phyloP scores from a whole-genome alignment of 768 basidiomycete genomes.

The Hygrocybe coccinea region DNA sequence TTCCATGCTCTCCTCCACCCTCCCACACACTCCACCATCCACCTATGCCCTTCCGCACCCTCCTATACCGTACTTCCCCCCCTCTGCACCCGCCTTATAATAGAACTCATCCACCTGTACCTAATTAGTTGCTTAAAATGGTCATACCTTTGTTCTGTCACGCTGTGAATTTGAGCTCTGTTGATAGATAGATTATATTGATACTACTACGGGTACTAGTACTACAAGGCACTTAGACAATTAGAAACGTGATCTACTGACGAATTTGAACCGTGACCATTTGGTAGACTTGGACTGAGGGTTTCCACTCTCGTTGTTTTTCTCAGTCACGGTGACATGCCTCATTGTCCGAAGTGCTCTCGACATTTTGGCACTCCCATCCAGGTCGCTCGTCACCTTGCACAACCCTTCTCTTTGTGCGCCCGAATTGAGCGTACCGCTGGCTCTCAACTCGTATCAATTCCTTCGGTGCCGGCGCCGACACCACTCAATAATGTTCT shows the following conservation, averaged over 20 bases:
- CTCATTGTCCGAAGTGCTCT: background rate
- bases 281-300: background rate
- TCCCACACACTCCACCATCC: no score
- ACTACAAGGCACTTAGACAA: background rate
- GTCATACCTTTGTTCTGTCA: no score
- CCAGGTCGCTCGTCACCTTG: background rate
- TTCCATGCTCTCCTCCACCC: no score
- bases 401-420: background rate
- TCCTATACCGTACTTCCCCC: no score
- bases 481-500: background rate
- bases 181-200: background rate
- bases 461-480: background rate
- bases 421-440: background rate
- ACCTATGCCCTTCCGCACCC: no score
- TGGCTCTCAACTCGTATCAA: background rate
- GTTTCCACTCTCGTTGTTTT: no score
- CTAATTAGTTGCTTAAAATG: no score
- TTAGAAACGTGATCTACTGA: background rate
- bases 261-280: slow-evolving; percentile 6
- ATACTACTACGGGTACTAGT: background rate
- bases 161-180: background rate
- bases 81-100: no score
- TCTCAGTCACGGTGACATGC: no score
- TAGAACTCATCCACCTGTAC: no score
- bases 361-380: background rate